Base-by-base conservation (phyloP, 164 flowering plant genomes). In the Tetracentron sinense region DNA sequence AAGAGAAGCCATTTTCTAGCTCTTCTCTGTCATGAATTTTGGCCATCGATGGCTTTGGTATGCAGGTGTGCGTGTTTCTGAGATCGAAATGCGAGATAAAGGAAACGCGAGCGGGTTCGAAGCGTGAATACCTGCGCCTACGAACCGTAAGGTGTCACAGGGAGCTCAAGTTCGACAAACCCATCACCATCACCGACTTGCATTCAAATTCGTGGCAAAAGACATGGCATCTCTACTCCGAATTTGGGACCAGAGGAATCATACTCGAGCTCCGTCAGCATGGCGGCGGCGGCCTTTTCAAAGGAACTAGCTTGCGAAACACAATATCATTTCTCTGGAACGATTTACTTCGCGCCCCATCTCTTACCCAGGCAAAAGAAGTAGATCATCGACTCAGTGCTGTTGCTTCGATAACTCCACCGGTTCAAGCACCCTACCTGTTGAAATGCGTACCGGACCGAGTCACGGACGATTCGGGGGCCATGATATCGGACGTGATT, bases 401-500 rank as follows among this genome's bases (percentile, higher is more conserved):
- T 11, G 72, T 75, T 64, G 76, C 77, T 51, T 94, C 99, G 0
- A 81, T 91, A 10, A 88, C 96, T 19, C 96, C 99, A 14, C 99
- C 99, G 21, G 87, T 80, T 55, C 99, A 91, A 81, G 97, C 85
- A 14, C 78, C 97, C 3, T 91, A 89, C 71, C 66, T 94, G 72
- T 54, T 94, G 56, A 94, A 89, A 64, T 94, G 93, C 54, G 96
- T 94, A 16, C 90, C 99, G 0, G 99, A 94, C 44, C 69, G 89
- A 28, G 97, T 91, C 17, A 91, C 97, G 0, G 99, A 94, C 72
- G 93, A 94, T 75, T 77, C 89, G 2, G 97, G 99, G 3, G 92
- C 92, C 21, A 90, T 94, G 99, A 75, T 94, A 44, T 94, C 96
- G 0, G 99, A 94, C 74, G 87, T 79, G 33, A 83, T 94, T 64